Evolutionary conservation across 192 early-diverging fungal species (phyloP).

Genomic region (Pilobolus umbonatus): DNA sequence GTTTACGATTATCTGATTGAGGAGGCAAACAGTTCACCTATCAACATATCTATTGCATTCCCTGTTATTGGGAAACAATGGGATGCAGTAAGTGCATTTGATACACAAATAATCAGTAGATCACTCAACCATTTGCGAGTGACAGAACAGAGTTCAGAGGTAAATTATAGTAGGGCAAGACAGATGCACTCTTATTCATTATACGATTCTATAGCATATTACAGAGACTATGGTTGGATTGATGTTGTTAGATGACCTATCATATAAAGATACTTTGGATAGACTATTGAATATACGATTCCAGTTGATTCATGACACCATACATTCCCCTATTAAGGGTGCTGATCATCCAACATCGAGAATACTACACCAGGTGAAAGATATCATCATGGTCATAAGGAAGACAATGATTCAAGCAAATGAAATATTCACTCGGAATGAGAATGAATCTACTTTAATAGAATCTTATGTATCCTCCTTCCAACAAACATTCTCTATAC

Average conservation of each 20-base stretch:
- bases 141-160: conserved; percentile 40
- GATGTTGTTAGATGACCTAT: conserved; percentile 61
- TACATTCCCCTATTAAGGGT: conserved; percentile 12
- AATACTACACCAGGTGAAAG: conserved; percentile 36
- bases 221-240: conserved; percentile 60
- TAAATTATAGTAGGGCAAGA: conserved; percentile 15
- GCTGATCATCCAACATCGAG: conserved; percentile 8
- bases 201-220: conserved; percentile 36
- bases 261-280: conserved; percentile 48
- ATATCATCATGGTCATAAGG: conserved; percentile 37
- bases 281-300: conserved; percentile 50
- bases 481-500: conserved; percentile 8
- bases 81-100: conserved; percentile 75
- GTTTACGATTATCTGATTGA: conserved; percentile 65
- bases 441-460: not conserved
- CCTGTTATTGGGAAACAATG: conserved; percentile 80
- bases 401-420: conserved; percentile 37
- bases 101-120: conserved; percentile 70
- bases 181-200: not conserved
- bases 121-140: conserved; percentile 46
- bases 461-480: conserved; percentile 1
- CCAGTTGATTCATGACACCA: conserved; percentile 38
- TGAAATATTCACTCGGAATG: conserved; percentile 14
- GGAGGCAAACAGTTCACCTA: conserved; percentile 34
- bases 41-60: conserved; percentile 56